These are phyloP conservation scores for Tulasnella sp. DNA, from an alignment of 768 basidiomycete genomes.

Conservation along the genomic window DNA sequence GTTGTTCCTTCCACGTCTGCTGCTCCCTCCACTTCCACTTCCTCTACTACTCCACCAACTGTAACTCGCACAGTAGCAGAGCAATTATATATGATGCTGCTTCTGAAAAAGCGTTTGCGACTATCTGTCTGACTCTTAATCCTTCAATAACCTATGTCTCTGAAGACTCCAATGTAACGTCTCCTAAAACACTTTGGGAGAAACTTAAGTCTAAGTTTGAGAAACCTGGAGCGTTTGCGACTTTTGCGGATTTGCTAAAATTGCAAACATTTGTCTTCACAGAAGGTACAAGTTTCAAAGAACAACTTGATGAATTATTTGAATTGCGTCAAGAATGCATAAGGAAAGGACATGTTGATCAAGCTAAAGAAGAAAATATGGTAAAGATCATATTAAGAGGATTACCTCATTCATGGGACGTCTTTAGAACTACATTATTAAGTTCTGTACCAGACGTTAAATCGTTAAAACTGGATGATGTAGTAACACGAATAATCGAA, in stretches of 20 bases:
- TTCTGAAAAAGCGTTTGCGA: no score
- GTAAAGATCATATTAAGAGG: background rate
- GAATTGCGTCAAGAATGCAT: background rate
- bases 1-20: no score
- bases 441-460: background rate
- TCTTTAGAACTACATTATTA: background rate
- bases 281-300: background rate
- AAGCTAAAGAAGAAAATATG: background rate
- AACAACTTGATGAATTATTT: background rate
- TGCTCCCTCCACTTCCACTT: no score
- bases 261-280: background rate
- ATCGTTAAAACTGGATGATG: background rate
- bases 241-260: background rate
- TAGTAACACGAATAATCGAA: background rate
- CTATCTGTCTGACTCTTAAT: no score
- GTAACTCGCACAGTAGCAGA: no score
- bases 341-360: background rate
- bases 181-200: background rate
- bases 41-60: no score
- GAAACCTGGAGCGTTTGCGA: background rate
- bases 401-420: background rate
- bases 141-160: no score
- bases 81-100: no score
- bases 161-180: background rate
- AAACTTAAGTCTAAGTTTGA: background rate